These are phyloP conservation scores for Speleostelium caveatum DNA, from an alignment of 78 protist genomes.

Conservation along the genomic window DNA sequence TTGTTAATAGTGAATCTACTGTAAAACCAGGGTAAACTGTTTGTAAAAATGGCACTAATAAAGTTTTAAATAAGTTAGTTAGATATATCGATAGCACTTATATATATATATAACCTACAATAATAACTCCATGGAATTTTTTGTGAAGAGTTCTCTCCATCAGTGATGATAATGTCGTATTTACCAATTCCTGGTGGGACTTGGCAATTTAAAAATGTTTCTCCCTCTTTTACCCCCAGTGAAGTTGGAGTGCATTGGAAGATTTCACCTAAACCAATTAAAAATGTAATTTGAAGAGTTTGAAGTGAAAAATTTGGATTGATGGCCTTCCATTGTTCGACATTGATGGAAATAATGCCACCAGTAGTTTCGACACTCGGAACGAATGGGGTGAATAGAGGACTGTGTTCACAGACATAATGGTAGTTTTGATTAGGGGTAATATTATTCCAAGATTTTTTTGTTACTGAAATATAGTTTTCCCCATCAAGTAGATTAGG, in stretches of 20 bases:
- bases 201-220: not conserved
- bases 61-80: too few species aligned
- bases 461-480: not conserved
- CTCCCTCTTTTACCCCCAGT: not conserved
- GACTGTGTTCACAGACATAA: constrained; percentile 36
- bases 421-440: constrained; percentile 4
- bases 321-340: too few species aligned
- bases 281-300: not conserved
- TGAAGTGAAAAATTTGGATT: not conserved
- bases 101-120: too few species aligned
- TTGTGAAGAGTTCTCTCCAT: not conserved
- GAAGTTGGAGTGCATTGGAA: not conserved
- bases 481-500: constrained; percentile 27
- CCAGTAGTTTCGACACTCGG: not conserved
- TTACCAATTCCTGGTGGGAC: not conserved
- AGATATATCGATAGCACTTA: too few species aligned
- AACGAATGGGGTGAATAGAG: not conserved
- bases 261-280: not conserved
- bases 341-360: not conserved
- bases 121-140: not conserved
- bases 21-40: not conserved
- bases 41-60: not conserved
- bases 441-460: constrained; percentile 6
- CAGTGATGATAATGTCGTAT: not conserved
- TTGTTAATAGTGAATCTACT: not conserved